Conservation (phyloP, 2,329 filamentous ascomycete genomes). For the Thielaviopsis populi region DNA sequence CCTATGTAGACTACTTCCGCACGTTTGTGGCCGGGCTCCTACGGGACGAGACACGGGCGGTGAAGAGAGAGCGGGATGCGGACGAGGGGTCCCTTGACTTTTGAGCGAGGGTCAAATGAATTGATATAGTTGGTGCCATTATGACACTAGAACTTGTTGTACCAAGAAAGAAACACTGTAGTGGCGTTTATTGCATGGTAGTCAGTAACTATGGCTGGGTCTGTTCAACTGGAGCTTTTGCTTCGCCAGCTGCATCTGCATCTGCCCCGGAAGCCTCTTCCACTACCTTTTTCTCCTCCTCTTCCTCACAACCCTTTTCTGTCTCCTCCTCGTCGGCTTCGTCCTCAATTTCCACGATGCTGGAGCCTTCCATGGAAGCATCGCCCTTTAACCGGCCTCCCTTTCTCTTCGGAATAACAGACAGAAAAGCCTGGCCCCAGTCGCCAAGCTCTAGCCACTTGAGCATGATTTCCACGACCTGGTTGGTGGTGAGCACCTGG, state of each 20-base stretch:
- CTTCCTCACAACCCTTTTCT: constrained; percentile 8
- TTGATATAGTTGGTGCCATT: not conserved
- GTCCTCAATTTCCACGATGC: constrained; percentile 20
- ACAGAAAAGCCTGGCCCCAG: constrained; percentile 80
- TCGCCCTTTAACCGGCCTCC: constrained; percentile 49
- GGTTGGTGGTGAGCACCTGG: constrained; percentile 80
- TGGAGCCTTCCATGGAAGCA: constrained; percentile 15
- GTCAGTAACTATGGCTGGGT: not conserved
- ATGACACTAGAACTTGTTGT: not conserved
- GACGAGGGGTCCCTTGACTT: constrained; percentile 36
- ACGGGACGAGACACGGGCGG: constrained; percentile 51
- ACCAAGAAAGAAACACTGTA: not conserved
- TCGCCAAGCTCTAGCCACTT: constrained; percentile 80
- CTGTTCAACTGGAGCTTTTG: not conserved
- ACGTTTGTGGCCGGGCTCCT: constrained; percentile 64
- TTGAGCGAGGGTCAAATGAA: constrained; percentile 20
- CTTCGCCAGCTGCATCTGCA: constrained; percentile 6
- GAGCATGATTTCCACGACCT: constrained; percentile 93
- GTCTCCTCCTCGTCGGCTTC: constrained; percentile 22
- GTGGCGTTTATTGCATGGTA: not conserved
- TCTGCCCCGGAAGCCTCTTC: constrained; percentile 13
- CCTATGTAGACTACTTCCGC: constrained; percentile 81
- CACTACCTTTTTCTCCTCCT: constrained; percentile 7
- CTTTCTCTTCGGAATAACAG: constrained; percentile 82
- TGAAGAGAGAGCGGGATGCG: constrained; percentile 43